Evolutionary conservation across 2,329 filamentous ascomycete species (phyloP), one percentile per base, ranked within the genome.

Genomic region (Epichloe amarillans): DNA sequence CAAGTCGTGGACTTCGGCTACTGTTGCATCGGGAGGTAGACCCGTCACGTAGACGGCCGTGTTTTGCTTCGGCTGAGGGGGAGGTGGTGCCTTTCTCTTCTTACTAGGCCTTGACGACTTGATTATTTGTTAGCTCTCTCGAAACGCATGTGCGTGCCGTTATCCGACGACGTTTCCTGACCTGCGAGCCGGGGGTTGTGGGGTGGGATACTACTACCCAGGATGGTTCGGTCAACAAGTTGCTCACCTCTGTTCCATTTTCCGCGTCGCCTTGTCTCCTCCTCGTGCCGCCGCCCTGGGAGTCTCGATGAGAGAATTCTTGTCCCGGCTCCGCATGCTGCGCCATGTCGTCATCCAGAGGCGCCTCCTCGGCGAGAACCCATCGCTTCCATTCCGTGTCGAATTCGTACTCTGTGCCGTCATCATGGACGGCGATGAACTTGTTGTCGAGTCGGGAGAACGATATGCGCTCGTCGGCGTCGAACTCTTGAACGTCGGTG

Each of bases 21-120:
- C 72, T 0, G 84, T 87, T 42, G 81, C 84, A 64, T 97, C 88
- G 39, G 74, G 68, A 0, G 93, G 94, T 4, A 98, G 77, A 12
- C 86, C 88, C 4, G 89, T 95, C 46, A 96, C 86, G 70, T 91
- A 98, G 56, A 98, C 79, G 41, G 91, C 91, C 5, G 87, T 95
- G 65, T 96, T 97, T 59, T 90, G 75, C 53, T 73, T 73, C 14
- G 75, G 73, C 55, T 72, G 68, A 6, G 72, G 71, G 2, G 72
- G 71, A 8, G 23, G 23, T 11, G 23, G 23, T 11, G 71, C 67
- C 53, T 74, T 74, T 51, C 70, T 63, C 55, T 72, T 70, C 63
- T 76, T 74, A 53, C 62, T 66, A 14, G 67, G 67, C 8, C 70
- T 70, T 51, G 64, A 39, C 0, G 43, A 17, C 33, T 46, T 46